Evolutionary conservation across 805 yeast species (phyloP).

Genomic region (Hanseniaspora vineae): DNA sequence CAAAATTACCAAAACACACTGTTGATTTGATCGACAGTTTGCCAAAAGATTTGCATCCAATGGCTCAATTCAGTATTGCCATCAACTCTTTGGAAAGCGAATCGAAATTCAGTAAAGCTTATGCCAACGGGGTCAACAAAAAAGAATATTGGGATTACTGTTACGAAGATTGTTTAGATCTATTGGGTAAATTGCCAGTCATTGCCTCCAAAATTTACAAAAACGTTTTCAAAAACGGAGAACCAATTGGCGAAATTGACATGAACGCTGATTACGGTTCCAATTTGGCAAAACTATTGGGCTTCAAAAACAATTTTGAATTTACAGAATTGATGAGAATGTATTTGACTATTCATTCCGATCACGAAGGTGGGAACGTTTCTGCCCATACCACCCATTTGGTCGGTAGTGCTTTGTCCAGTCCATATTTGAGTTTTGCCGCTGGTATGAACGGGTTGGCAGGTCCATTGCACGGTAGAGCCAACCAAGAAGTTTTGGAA

Average conservation of each 20-base stretch:
- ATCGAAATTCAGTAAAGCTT: conserved; percentile 75
- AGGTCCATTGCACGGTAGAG: conserved; percentile 82
- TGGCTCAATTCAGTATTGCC: conserved; percentile 83
- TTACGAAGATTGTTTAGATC: conserved; percentile 67
- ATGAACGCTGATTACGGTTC: conserved; percentile 51
- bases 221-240: conserved; percentile 75
- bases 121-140: conserved; percentile 72
- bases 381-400: conserved; percentile 79
- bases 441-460: conserved; percentile 81
- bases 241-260: conserved; percentile 33
- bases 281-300: conserved; percentile 46
- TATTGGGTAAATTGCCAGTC: conserved; percentile 69
- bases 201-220: conserved; percentile 78
- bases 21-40: conserved; percentile 57
- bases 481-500: conserved; percentile 77
- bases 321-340: conserved; percentile 71
- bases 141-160: conserved; percentile 77
- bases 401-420: conserved; percentile 72
- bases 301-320: conserved; percentile 48
- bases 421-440: conserved; percentile 65
- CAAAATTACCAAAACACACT: conserved; percentile 69
- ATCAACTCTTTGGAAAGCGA: conserved; percentile 71
- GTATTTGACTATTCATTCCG: conserved; percentile 71
- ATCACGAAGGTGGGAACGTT: conserved; percentile 86
- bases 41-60: conserved; percentile 71